Percentiles rank a stretch among this genome's conserved stretches.
Conservation (phyloP, 495 filamentous ascomycete genomes). For the Daldinia vernicosa region DNA sequence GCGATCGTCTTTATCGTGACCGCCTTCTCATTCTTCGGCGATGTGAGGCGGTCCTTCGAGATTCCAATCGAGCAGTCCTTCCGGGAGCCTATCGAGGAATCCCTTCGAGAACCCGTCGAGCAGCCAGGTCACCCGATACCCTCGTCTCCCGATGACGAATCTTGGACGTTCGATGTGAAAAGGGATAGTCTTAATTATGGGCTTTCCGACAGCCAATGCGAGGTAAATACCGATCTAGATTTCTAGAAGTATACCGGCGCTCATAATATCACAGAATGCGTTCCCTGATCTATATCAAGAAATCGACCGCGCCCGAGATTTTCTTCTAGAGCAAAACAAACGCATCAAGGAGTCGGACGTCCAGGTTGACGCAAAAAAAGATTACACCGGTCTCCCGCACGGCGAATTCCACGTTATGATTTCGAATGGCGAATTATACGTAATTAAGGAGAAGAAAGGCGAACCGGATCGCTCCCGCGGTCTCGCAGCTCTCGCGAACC, state of each 20-base stretch:
- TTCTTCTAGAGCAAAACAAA: slow-evolving; percentile 25
- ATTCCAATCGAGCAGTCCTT: slow-evolving; percentile 2
- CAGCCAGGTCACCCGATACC: not conserved
- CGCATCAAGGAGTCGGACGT: slow-evolving; percentile 30
- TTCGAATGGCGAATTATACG: slow-evolving; percentile 33
- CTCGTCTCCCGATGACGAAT: not conserved
- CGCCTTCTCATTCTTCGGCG: slow-evolving; percentile 16
- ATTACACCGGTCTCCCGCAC: slow-evolving; percentile 29
- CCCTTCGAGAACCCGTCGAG: slow-evolving; percentile 1
- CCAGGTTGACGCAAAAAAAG: slow-evolving; percentile 19
- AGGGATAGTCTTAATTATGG: slow-evolving; percentile 34
- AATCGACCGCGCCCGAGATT: slow-evolving; percentile 36
- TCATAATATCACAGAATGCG: slow-evolving; percentile 27
- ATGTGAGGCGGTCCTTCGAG: slow-evolving; percentile 15
- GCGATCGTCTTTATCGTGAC: slow-evolving; percentile 24
- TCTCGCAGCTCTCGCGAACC: slow-evolving; percentile 31
- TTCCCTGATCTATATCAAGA: slow-evolving; percentile 35
- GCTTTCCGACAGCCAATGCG: slow-evolving; percentile 33
- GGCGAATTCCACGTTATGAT: slow-evolving; percentile 40
- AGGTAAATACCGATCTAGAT: slow-evolving; percentile 13
- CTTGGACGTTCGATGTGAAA: slow-evolving; percentile 28
- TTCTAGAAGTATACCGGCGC: not conserved
- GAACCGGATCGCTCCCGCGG: slow-evolving; percentile 37
- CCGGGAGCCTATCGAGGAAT: not conserved
- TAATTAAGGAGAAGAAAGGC: slow-evolving; percentile 35